Evolutionary conservation across 2,329 filamentous ascomycete genomes (phyloP), one percentile per base, ranked within the genome.

Genomic region (Cadophora luteo-olivacea): DNA sequence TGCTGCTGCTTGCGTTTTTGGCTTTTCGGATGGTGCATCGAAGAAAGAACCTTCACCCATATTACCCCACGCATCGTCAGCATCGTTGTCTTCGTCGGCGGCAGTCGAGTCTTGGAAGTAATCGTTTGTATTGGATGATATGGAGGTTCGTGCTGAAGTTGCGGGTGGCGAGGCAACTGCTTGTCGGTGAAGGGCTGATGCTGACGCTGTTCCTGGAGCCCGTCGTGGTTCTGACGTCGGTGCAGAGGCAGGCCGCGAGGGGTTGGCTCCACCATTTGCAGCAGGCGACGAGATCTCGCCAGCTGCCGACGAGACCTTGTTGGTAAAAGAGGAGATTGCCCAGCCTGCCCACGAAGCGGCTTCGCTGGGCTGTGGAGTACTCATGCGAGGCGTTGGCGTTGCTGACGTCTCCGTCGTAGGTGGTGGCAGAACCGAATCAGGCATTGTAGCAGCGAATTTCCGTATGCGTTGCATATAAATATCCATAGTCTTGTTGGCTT

Each of bases 281-380:
- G 78, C 80, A 60, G 81, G 14, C 77, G 95, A 86, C 77, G 63
- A 58, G 71, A 99, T 99, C 67, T 97, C 92, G 22, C 96, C 96
- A 9, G 91, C 91, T 0, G 93, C 94, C 0, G 92, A 82, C 1
- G 93, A 90, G 14, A 98, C 79, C 76, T 97, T 97, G 80, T 98
- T 98, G 1, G 96, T 98, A 78, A 99, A 99, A 0, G 94, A 97
- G 0, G 96, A 98, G 65, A 99, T 97, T 1, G 96, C 96, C 96
- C 96, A 99, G 14, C 96, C 96, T 1, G 96, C 89, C 96, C 96
- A 98, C 4, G 86, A 85, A 2, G 89, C 89, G 25, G 86, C 83
- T 65, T 90, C 86, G 49, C 85, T 87, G 1, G 86, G 82, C 69
- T 93, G 91, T 1, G 93, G 90, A 0, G 92, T 96, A 70, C 91